Evolutionary conservation across 495 filamentous ascomycete species (phyloP).

Genomic region (Neurospora hispaniola): DNA sequence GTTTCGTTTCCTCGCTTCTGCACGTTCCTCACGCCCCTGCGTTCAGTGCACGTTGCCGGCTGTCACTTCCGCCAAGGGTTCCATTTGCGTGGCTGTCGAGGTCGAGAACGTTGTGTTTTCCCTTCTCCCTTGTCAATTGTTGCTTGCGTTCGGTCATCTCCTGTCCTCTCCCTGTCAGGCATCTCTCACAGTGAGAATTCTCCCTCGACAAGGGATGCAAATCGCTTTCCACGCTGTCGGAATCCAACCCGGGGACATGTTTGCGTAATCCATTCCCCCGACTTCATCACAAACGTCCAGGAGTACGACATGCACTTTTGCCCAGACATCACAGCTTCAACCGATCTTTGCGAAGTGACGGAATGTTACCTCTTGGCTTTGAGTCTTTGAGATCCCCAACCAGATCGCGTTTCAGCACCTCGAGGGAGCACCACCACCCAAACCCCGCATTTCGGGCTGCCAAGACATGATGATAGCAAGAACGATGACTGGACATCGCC

Average conservation of each 20-base stretch:
- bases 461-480: neutral
- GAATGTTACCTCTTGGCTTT: neutral
- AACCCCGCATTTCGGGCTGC: neutral
- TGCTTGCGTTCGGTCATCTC: neutral
- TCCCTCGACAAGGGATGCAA: neutral
- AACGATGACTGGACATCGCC: neutral
- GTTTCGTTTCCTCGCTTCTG: slow-evolving; percentile 12
- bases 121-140: neutral
- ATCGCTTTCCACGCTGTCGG: neutral
- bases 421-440: neutral
- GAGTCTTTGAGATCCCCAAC: neutral
- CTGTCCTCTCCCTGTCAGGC: neutral
- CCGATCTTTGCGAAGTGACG: neutral
- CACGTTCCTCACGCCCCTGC: slow-evolving; percentile 2
- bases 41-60: neutral
- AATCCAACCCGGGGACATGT: neutral
- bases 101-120: neutral
- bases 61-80: neutral
- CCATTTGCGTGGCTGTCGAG: neutral
- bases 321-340: neutral
- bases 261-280: neutral
- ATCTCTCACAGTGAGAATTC: neutral
- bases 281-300: neutral
- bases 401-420: neutral
- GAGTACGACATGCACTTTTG: neutral